Evolutionary conservation across 2,329 filamentous ascomycete genomes (phyloP).

Genomic region (Dryadomyces sulphureus): DNA sequence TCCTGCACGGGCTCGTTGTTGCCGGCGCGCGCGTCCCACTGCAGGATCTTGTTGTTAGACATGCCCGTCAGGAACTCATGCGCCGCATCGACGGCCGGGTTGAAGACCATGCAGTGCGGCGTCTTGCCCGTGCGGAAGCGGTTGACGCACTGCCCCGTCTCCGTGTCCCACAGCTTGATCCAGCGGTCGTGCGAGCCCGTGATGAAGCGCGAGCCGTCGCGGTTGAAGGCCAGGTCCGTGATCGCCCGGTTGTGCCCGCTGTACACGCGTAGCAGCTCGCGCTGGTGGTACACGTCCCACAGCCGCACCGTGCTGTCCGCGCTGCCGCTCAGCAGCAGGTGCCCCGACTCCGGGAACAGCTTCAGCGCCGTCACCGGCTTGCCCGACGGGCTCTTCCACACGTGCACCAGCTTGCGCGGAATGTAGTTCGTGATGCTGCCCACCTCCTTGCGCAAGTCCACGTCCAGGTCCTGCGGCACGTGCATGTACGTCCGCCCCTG

Average conservation of each 20-base stretch:
- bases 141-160: constrained; percentile 75
- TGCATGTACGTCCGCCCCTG: constrained; percentile 93
- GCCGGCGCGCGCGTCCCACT: constrained; percentile 71
- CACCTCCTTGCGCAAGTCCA: constrained; percentile 69
- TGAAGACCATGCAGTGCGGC: constrained; percentile 88
- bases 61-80: constrained; percentile 93
- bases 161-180: constrained; percentile 98
- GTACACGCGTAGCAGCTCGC: constrained; percentile 81
- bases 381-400: constrained; percentile 67
- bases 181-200: constrained; percentile 86
- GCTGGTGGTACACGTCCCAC: constrained; percentile 85
- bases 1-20: constrained; percentile 74
- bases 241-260: constrained; percentile 80
- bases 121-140: constrained; percentile 91
- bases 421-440: constrained; percentile 79
- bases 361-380: constrained; percentile 79
- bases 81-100: constrained; percentile 59
- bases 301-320: constrained; percentile 86
- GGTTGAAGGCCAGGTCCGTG: constrained; percentile 80
- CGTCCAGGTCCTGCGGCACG: constrained; percentile 75
- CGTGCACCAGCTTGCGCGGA: constrained; percentile 84
- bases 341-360: constrained; percentile 79
- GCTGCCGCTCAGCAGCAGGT: constrained; percentile 76
- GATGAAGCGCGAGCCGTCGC: constrained; percentile 69
- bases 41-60: constrained; percentile 97